Conservation (phyloP, 179 eudicot genomes). For the Silene noctiflora region DNA sequence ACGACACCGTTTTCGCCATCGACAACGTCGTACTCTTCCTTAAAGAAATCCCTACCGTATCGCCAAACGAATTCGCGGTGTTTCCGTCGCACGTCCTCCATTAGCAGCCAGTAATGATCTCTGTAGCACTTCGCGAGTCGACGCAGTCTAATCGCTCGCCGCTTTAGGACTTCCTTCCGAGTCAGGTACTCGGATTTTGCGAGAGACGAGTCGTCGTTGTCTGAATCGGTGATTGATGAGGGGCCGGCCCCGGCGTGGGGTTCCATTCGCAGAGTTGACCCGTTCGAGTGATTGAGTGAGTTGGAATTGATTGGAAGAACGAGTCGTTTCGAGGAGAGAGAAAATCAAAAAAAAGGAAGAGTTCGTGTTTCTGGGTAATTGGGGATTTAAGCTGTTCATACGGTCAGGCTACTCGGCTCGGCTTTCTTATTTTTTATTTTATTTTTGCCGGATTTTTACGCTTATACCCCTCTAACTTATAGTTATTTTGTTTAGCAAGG, state of each 20-base stretch:
- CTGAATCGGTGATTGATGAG: constrained; percentile 19
- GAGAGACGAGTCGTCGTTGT: constrained; percentile 27
- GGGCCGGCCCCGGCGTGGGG: constrained; percentile 1
- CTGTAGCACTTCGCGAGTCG: constrained; percentile 39
- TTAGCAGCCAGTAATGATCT: constrained; percentile 49
- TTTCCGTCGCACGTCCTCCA: constrained; percentile 49
- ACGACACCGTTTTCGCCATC: constrained; percentile 5
- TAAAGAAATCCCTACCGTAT: constrained; percentile 33
- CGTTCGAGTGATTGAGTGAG: constrained; percentile 13
- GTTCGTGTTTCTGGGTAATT: no score
- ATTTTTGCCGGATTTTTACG: no score
- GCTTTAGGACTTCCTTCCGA: constrained; percentile 43
- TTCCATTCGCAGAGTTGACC: constrained; percentile 26
- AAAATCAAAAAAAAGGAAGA: background rate
- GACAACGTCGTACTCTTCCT: constrained; percentile 14
- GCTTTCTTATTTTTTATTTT: no score
- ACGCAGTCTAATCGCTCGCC: constrained; percentile 40
- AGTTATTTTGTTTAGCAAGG: no score
- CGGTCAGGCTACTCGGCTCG: no score
- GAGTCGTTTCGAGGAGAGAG: background rate
- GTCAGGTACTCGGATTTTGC: constrained; percentile 42
- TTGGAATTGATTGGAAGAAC: background rate
- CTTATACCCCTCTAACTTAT: no score
- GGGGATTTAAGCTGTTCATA: no score
- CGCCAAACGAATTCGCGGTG: constrained; percentile 46